These are phyloP conservation scores for Aspergillus pseudonomiae DNA, from an alignment of 2,329 filamentous ascomycete species.

Conservation along the genomic window DNA sequence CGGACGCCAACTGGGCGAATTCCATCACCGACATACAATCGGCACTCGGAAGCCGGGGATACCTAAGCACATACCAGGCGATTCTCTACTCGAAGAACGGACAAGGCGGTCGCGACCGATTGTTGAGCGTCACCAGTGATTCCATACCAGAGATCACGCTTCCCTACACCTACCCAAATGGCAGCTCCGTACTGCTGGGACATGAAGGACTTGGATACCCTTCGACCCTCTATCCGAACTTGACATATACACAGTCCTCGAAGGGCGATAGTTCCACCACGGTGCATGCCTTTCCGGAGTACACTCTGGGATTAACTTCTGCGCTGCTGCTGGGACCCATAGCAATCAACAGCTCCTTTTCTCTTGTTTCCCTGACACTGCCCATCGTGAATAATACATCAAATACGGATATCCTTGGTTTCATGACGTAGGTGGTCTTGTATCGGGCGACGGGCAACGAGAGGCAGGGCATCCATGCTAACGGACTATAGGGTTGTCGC, in stretches of 20 bases:
- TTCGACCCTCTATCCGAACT: conserved; percentile 73
- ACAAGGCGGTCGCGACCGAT: conserved; percentile 58
- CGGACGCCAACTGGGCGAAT: conserved; percentile 61
- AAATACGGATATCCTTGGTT: conserved; percentile 70
- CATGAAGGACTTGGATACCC: conserved; percentile 70
- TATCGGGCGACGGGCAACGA: no score
- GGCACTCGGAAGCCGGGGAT: conserved; percentile 64
- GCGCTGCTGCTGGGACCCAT: conserved; percentile 78
- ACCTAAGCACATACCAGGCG: conserved; percentile 65
- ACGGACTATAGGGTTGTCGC: conserved; percentile 54
- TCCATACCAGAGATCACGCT: conserved; percentile 51
- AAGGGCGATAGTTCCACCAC: not conserved
- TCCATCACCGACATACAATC: conserved; percentile 69
- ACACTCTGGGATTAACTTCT: conserved; percentile 47
- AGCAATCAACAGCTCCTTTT: conserved; percentile 70
- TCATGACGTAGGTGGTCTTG: conserved; percentile 65
- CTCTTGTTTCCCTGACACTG: conserved; percentile 78
- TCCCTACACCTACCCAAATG: conserved; percentile 64
- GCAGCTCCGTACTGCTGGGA: conserved; percentile 62
- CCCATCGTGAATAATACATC: conserved; percentile 72
- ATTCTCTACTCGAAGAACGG: conserved; percentile 71
- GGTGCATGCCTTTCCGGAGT: conserved; percentile 41
- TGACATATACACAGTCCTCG: conserved; percentile 60
- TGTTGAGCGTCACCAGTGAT: conserved; percentile 67
- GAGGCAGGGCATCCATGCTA: not conserved